A percentile compares a stretch with the other conserved stretches of the same genome.
Evolutionary conservation across 23 red algal genomes (phyloP).

Genomic region (Gracilaria domingensis): DNA sequence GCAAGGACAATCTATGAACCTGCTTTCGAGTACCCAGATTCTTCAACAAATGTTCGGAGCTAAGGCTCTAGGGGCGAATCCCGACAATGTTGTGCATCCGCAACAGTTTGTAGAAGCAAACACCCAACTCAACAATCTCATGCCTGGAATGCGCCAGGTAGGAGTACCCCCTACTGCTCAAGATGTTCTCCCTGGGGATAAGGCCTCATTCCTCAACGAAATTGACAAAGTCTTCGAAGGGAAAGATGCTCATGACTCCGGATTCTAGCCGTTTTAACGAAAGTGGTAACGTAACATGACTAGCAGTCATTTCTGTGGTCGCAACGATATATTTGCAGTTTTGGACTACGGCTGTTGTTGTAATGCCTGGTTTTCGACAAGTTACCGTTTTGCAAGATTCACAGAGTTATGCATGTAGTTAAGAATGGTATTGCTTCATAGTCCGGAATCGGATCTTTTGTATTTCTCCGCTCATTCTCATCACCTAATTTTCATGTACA

Average conservation of each 20-base stretch:
- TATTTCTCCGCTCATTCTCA: background rate
- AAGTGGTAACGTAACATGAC: background rate
- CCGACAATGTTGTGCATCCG: background rate
- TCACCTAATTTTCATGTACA: background rate
- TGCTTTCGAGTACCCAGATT: background rate
- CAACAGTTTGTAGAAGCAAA: slow-evolving; percentile 3
- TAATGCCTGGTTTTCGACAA: too few species aligned
- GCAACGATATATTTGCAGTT: background rate
- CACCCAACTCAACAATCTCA: background rate
- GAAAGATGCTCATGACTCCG: background rate
- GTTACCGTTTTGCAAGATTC: too few species aligned
- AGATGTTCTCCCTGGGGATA: background rate
- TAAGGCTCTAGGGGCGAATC: background rate
- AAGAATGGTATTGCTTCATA: too few species aligned
- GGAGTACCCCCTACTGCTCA: background rate
- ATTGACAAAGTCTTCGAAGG: background rate
- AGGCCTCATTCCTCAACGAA: background rate
- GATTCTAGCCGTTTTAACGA: background rate
- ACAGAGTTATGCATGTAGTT: too few species aligned
- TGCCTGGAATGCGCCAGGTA: background rate
- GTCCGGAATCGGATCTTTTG: background rate
- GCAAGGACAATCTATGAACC: background rate
- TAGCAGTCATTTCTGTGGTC: background rate
- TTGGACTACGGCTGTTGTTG: background rate
- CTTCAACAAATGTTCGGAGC: slow-evolving; percentile 14